phyloP scores from a whole-genome alignment of 2,329 filamentous ascomycete species.

The Paraphaeosphaeria sporulosa region DNA sequence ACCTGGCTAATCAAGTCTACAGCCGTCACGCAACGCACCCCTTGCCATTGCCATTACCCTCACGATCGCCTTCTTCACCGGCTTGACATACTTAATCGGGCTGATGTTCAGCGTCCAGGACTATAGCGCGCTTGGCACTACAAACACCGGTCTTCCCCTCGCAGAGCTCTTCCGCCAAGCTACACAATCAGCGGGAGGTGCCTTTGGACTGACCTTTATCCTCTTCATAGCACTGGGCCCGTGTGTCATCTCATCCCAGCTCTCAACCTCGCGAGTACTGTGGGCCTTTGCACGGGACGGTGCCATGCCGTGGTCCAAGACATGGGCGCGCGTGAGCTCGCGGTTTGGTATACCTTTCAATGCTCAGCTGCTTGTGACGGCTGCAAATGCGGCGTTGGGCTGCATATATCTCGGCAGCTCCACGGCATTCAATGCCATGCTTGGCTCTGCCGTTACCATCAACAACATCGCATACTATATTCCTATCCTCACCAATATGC shows the following conservation, averaged over 20 bases:
- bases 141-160: slow-evolving; percentile 53
- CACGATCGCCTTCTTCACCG: slow-evolving; percentile 59
- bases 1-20: background rate
- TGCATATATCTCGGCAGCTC: slow-evolving; percentile 19
- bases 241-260: slow-evolving; percentile 50
- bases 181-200: slow-evolving; percentile 51
- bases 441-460: slow-evolving; percentile 18
- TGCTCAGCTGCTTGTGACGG: slow-evolving; percentile 17
- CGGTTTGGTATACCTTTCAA: slow-evolving; percentile 19
- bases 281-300: slow-evolving; percentile 58
- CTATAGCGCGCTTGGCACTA: slow-evolving; percentile 53
- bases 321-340: slow-evolving; percentile 8
- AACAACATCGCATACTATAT: slow-evolving; percentile 22
- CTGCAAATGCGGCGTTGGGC: slow-evolving; percentile 17
- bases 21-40: slow-evolving; percentile 49
- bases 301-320: slow-evolving; percentile 11
- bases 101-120: slow-evolving; percentile 63
- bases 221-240: slow-evolving; percentile 55
- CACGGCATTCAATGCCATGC: slow-evolving; percentile 20
- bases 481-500: slow-evolving; percentile 18
- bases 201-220: slow-evolving; percentile 53
- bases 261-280: slow-evolving; percentile 43
- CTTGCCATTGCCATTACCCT: slow-evolving; percentile 54
- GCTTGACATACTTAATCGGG: slow-evolving; percentile 58
- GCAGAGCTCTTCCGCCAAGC: slow-evolving; percentile 58